Conservation (phyloP, 2,329 filamentous ascomycete genomes). For the Epichloe coenophiala region DNA sequence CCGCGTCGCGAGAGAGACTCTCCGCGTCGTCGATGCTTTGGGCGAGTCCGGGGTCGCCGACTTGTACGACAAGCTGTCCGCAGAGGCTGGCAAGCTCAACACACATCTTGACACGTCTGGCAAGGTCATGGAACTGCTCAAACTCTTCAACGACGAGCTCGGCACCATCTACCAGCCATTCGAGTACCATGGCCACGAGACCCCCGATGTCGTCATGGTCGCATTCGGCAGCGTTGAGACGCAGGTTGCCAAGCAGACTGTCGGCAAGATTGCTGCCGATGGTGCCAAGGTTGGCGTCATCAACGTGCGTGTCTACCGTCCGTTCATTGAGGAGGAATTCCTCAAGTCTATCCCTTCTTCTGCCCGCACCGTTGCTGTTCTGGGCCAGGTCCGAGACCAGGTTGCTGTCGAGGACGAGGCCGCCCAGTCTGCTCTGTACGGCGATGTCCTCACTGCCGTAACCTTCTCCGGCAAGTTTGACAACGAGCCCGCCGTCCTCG, state of each 20-base stretch:
- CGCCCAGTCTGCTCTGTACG: slow-evolving; percentile 73
- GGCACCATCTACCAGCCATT: slow-evolving; percentile 88
- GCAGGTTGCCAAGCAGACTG: slow-evolving; percentile 71
- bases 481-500: slow-evolving; percentile 51
- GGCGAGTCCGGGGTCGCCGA: slow-evolving; percentile 56
- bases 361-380: slow-evolving; percentile 62
- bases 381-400: slow-evolving; percentile 75
- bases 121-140: slow-evolving; percentile 56
- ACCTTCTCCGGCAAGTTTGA: slow-evolving; percentile 61
- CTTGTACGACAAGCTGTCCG: slow-evolving; percentile 53
- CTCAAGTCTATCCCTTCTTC: slow-evolving; percentile 66
- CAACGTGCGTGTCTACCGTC: slow-evolving; percentile 85
- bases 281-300: slow-evolving; percentile 74
- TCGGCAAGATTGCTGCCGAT: slow-evolving; percentile 54
- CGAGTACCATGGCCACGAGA: slow-evolving; percentile 78
- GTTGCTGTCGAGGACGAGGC: slow-evolving; percentile 60
- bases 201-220: slow-evolving; percentile 72
- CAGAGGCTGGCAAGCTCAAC: slow-evolving; percentile 46
- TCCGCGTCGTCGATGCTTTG: slow-evolving; percentile 69
- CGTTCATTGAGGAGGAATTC: slow-evolving; percentile 92
- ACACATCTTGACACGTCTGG: slow-evolving; percentile 61
- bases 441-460: slow-evolving; percentile 78
- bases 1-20: slow-evolving; percentile 67
- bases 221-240: slow-evolving; percentile 88
- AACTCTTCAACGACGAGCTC: slow-evolving; percentile 75